Conservation (phyloP, 2,329 filamentous ascomycete genomes). For the Fusarium staphyleae region DNA sequence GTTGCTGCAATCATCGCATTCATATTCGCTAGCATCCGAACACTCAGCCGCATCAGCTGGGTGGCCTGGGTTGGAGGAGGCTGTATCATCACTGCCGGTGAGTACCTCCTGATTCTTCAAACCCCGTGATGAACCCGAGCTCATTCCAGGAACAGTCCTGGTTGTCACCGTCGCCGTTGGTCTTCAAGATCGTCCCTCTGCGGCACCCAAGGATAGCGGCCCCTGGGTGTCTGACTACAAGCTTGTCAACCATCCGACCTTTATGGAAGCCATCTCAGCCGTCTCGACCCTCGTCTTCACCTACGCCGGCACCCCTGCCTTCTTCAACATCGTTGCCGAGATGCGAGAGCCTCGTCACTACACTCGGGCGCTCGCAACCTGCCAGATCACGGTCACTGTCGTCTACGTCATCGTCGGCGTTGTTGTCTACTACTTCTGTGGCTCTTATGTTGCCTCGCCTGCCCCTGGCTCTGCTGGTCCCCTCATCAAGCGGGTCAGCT, state of each 20-base stretch:
- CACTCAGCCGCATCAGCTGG: constrained; percentile 43
- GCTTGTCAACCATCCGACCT: constrained; percentile 40
- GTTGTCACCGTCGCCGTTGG: constrained; percentile 11
- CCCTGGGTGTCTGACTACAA: constrained; percentile 42
- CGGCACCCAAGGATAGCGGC: constrained; percentile 6
- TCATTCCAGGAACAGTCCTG: neutral
- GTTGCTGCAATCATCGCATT: constrained; percentile 42
- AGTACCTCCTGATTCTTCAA: neutral
- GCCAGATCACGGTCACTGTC: constrained; percentile 38
- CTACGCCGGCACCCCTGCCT: constrained; percentile 46
- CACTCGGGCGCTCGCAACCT: constrained; percentile 30
- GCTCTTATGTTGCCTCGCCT: constrained; percentile 53
- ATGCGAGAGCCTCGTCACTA: constrained; percentile 42
- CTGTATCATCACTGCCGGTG: constrained; percentile 9
- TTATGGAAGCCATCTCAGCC: constrained; percentile 42
- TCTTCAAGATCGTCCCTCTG: constrained; percentile 6
- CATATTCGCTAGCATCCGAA: constrained; percentile 43
- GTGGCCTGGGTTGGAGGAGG: constrained; percentile 39
- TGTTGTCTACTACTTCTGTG: constrained; percentile 54
- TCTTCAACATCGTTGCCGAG: constrained; percentile 41
- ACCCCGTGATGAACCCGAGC: neutral
- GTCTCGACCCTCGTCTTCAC: constrained; percentile 45
- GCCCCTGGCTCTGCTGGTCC: constrained; percentile 53
- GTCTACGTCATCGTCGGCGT: constrained; percentile 43
- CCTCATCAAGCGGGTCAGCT: constrained; percentile 51